Evolutionary conservation across 2,329 filamentous ascomycete species (phyloP).

Genomic region (Raffaelea arxii): DNA sequence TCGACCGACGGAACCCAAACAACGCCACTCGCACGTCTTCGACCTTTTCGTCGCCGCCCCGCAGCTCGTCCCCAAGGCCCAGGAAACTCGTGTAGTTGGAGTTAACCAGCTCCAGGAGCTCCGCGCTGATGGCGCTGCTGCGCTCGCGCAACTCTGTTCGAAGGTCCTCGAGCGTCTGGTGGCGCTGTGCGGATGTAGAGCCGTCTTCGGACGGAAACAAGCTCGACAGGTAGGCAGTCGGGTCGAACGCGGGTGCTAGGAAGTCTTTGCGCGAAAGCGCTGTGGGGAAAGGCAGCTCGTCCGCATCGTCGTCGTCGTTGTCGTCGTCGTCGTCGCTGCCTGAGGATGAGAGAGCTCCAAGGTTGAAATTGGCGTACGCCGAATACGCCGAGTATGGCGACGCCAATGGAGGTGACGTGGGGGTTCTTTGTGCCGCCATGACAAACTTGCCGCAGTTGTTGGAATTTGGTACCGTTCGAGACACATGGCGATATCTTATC

Average conservation of each 20-base stretch:
- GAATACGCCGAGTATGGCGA: conserved; percentile 15
- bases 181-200: conserved; percentile 56
- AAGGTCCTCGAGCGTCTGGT: conserved; percentile 93
- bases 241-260: conserved; percentile 65
- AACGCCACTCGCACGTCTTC: conserved; percentile 84
- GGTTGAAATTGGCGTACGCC: conserved; percentile 29
- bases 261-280: conserved; percentile 80
- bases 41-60: conserved; percentile 82
- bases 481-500: too few species aligned
- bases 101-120: conserved; percentile 91
- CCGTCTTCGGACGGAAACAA: conserved; percentile 20
- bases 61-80: conserved; percentile 67
- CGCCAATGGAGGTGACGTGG: conserved; percentile 15
- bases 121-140: conserved; percentile 67
- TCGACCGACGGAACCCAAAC: conserved; percentile 73
- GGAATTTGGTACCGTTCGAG: neutral
- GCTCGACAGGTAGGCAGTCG: conserved; percentile 64
- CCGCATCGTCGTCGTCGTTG: conserved; percentile 42
- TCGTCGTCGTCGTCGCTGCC: conserved; percentile 14
- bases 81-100: conserved; percentile 90
- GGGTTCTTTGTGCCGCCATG: conserved; percentile 8
- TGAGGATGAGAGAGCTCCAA: conserved; percentile 29
- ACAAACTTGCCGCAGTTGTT: neutral
- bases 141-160: conserved; percentile 76
- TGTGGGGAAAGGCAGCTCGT: conserved; percentile 76